phyloP scores from a whole-genome alignment of 768 basidiomycete genomes.

The Lentinula edodes region DNA sequence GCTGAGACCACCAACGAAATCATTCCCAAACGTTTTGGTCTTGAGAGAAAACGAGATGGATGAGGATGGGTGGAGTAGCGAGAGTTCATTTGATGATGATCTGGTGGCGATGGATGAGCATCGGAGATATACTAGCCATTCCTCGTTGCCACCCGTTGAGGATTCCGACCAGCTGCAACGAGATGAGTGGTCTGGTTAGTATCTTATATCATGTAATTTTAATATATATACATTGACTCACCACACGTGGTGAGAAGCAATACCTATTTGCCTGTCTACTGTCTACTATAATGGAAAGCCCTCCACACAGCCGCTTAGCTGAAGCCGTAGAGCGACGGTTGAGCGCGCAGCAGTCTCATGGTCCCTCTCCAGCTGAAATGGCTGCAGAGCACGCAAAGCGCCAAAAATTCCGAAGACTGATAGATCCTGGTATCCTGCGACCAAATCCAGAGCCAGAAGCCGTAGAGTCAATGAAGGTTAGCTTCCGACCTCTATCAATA shows the following conservation, averaged over 20 bases:
- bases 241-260: too few relatives aligned
- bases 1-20: conserved; percentile 35
- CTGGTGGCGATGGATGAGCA: conserved; percentile 13
- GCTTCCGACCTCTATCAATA: background rate
- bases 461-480: conserved; percentile 60
- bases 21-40: conserved; percentile 36
- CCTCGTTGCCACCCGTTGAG: background rate
- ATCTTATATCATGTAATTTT: background rate
- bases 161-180: background rate
- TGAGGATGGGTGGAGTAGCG: conserved; percentile 50
- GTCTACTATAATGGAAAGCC: background rate
- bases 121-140: background rate
- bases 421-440: conserved; percentile 74
- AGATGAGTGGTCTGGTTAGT: conserved; percentile 5
- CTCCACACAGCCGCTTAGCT: background rate
- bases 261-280: too few relatives aligned
- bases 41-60: conserved; percentile 17
- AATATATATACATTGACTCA: background rate
- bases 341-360: conserved; percentile 23
- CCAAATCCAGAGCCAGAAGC: conserved; percentile 62
- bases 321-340: conserved; percentile 23
- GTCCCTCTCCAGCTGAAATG: conserved; percentile 29
- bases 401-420: conserved; percentile 66
- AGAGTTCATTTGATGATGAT: conserved; percentile 52
- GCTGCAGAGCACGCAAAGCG: conserved; percentile 58